These are phyloP conservation scores for Lachnellula willkommii DNA, from an alignment of 2,329 filamentous ascomycete species.

Conservation along the genomic window DNA sequence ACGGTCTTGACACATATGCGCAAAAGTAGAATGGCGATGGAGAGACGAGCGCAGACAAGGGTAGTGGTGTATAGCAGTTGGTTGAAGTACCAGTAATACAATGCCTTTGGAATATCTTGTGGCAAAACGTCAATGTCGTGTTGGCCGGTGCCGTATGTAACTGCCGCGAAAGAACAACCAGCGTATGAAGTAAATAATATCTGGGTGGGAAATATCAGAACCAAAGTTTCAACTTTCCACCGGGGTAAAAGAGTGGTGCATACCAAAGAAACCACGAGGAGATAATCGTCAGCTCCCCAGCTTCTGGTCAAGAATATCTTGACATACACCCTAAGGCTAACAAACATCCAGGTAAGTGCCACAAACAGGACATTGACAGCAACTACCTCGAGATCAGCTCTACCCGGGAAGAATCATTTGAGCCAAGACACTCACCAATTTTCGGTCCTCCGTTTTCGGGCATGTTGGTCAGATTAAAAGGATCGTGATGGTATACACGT, in stretches of 20 bases:
- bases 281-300: slow-evolving; percentile 23
- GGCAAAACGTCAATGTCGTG: slow-evolving; percentile 13
- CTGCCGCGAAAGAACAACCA: slow-evolving; percentile 10
- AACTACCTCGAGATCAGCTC: slow-evolving; percentile 10
- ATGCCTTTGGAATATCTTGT: slow-evolving; percentile 14
- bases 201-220: slow-evolving; percentile 4
- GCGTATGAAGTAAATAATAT: slow-evolving; percentile 19
- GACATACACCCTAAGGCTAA: slow-evolving; percentile 21
- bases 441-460: slow-evolving; percentile 13
- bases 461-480: slow-evolving; percentile 1
- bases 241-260: background rate
- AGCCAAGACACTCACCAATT: slow-evolving; percentile 7
- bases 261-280: slow-evolving; percentile 21
- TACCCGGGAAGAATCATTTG: background rate
- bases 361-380: slow-evolving; percentile 18
- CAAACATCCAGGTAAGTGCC: slow-evolving; percentile 21
- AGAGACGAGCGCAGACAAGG: slow-evolving; percentile 37
- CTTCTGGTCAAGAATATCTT: slow-evolving; percentile 20
- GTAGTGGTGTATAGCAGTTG: slow-evolving; percentile 49
- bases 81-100: slow-evolving; percentile 46
- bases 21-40: slow-evolving; percentile 49
- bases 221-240: background rate
- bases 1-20: slow-evolving; percentile 42
- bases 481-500: background rate
- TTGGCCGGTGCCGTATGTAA: slow-evolving; percentile 20